Percentiles rank a stretch among this genome's conserved stretches.
These are phyloP conservation scores for Brassica cretica DNA, from an alignment of 345 rosid species.

Conservation along the genomic window DNA sequence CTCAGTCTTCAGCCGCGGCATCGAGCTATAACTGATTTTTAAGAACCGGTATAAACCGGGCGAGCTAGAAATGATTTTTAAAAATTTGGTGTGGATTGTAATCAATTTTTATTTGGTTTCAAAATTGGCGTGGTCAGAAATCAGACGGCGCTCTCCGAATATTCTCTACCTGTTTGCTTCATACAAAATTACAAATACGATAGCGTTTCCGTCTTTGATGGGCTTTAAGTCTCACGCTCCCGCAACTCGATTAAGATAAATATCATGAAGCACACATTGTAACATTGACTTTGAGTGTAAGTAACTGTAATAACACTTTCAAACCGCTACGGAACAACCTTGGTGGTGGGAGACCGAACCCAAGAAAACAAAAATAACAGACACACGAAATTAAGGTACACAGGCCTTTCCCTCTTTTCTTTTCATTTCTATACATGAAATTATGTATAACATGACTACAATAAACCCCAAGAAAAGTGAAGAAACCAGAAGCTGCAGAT, in stretches of 20 bases:
- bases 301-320: constrained; percentile 13
- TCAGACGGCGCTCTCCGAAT: too few relatives aligned
- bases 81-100: too few relatives aligned
- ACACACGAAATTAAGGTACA: neutral
- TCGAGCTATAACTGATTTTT: too few relatives aligned
- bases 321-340: constrained; percentile 12
- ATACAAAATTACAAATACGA: neutral
- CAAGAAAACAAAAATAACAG: constrained; percentile 20
- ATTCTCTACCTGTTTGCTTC: neutral
- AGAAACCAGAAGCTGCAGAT: constrained; percentile 28
- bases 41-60: too few relatives aligned
- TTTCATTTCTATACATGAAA: constrained; percentile 33
- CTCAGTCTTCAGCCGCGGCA: too few relatives aligned
- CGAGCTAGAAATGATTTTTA: too few relatives aligned
- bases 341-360: constrained; percentile 9
- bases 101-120: too few relatives aligned
- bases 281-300: constrained; percentile 1
- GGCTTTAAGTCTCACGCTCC: neutral
- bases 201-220: neutral
- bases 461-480: neutral
- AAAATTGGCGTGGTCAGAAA: too few relatives aligned
- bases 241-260: neutral
- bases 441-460: neutral
- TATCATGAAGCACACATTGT: neutral
- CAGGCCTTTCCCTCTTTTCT: constrained; percentile 21